Conservation (phyloP, 768 basidiomycete genomes). For the Mycena capillaripes region DNA sequence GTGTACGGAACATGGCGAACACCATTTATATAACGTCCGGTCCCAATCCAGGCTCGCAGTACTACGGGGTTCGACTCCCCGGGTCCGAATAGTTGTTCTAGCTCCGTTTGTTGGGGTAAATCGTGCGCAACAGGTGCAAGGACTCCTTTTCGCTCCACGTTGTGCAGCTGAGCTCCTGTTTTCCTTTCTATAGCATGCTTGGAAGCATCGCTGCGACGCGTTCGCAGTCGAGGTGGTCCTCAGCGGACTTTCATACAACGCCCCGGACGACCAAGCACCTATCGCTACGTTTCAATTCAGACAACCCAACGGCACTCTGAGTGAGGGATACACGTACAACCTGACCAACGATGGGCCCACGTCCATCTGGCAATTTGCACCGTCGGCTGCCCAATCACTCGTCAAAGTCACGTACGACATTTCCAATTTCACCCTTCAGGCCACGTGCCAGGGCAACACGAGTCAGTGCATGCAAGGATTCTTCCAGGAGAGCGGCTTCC, state of each 20-base stretch:
- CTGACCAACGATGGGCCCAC: background rate
- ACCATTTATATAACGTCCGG: too few relatives aligned
- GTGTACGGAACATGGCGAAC: too few relatives aligned
- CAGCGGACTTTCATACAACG: background rate
- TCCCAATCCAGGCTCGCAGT: too few relatives aligned
- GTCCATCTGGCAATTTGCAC: background rate
- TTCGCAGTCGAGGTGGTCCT: constrained; percentile 9
- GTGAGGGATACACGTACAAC: background rate
- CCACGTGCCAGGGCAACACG: background rate
- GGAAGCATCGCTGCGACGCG: constrained; percentile 11
- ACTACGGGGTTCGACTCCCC: too few relatives aligned
- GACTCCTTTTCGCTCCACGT: too few relatives aligned
- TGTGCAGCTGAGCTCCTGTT: too few relatives aligned
- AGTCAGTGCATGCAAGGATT: constrained; percentile 3
- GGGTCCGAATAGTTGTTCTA: too few relatives aligned
- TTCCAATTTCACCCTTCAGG: background rate
- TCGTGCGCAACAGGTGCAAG: too few relatives aligned
- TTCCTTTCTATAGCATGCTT: constrained; percentile 11
- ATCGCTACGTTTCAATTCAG: constrained; percentile 4
- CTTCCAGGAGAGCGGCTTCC: background rate
- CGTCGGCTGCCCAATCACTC: background rate
- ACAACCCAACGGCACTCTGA: constrained; percentile 4
- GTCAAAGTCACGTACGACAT: constrained; percentile 6
- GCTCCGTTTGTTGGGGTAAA: too few relatives aligned
- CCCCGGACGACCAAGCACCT: background rate